Evolutionary conservation across 2,329 filamentous ascomycete species (phyloP).

Genomic region (Pseudogymnoascus sp.): DNA sequence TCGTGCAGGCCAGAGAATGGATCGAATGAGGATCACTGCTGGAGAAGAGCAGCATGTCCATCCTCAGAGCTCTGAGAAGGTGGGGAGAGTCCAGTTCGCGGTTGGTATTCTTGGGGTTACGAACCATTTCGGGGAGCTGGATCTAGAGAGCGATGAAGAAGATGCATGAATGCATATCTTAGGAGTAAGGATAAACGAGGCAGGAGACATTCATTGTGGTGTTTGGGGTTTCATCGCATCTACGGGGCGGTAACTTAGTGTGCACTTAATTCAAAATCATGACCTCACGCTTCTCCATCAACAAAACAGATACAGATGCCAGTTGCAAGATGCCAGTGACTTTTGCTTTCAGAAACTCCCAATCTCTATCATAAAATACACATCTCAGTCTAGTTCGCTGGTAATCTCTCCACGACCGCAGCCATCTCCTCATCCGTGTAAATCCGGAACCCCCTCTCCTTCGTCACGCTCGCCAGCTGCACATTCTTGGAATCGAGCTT

Average conservation of each 20-base stretch:
- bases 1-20: conserved; percentile 41
- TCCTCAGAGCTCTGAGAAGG: conserved; percentile 39
- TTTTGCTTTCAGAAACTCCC: neutral
- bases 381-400: conserved; percentile 44
- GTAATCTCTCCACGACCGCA: conserved; percentile 75
- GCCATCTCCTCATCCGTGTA: conserved; percentile 98
- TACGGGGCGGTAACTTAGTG: neutral
- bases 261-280: neutral
- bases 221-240: neutral
- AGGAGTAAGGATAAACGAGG: neutral
- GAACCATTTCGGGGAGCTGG: conserved; percentile 60
- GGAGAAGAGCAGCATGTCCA: conserved; percentile 27
- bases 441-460: conserved; percentile 96
- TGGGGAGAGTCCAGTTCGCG: conserved; percentile 63
- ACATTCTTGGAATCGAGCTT: conserved; percentile 99
- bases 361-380: conserved; percentile 8
- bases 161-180: neutral
- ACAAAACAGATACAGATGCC: neutral
- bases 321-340: neutral
- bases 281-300: neutral
- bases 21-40: conserved; percentile 37
- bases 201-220: neutral
- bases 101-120: conserved; percentile 74
- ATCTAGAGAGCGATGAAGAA: conserved; percentile 37
- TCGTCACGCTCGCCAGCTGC: conserved; percentile 93